phyloP scores from a whole-genome alignment of 768 basidiomycete species.

The Nidularia pulvinata region DNA sequence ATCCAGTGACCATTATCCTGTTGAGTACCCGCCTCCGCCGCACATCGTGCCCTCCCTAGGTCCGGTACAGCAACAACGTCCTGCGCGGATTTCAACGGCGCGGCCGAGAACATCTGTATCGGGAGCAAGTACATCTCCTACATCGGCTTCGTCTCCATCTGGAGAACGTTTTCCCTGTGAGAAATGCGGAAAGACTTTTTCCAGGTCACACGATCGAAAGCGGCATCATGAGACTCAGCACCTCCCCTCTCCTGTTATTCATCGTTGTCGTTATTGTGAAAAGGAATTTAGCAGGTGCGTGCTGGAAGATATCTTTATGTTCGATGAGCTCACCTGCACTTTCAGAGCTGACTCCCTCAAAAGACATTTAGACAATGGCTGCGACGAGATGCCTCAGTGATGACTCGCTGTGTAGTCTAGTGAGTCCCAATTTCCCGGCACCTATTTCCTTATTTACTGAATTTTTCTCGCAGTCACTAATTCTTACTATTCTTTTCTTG shows the following conservation, averaged over 20 bases:
- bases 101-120: slow-evolving; percentile 37
- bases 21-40: slow-evolving; percentile 21
- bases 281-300: slow-evolving; percentile 75
- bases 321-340: slow-evolving; percentile 6
- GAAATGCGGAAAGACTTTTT: slow-evolving; percentile 78
- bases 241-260: slow-evolving; percentile 58
- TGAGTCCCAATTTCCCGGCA: too few relatives aligned
- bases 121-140: slow-evolving; percentile 26
- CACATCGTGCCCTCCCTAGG: slow-evolving; percentile 26
- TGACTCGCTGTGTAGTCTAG: too few relatives aligned
- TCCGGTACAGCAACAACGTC: slow-evolving; percentile 23
- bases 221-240: slow-evolving; percentile 82
- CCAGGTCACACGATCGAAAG: slow-evolving; percentile 79
- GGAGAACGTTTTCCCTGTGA: slow-evolving; percentile 74
- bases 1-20: slow-evolving; percentile 14
- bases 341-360: slow-evolving; percentile 69
- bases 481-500: too few relatives aligned
- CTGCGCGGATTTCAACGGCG: slow-evolving; percentile 35
- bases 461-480: neutral
- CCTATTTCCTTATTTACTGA: neutral
- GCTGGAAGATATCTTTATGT: slow-evolving; percentile 6
- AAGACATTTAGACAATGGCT: slow-evolving; percentile 81
- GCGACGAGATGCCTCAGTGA: slow-evolving; percentile 60
- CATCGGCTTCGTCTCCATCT: slow-evolving; percentile 34
- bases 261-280: slow-evolving; percentile 71